phyloP scores from a whole-genome alignment of 805 yeast species.

The Wickerhamomyces bovis region DNA sequence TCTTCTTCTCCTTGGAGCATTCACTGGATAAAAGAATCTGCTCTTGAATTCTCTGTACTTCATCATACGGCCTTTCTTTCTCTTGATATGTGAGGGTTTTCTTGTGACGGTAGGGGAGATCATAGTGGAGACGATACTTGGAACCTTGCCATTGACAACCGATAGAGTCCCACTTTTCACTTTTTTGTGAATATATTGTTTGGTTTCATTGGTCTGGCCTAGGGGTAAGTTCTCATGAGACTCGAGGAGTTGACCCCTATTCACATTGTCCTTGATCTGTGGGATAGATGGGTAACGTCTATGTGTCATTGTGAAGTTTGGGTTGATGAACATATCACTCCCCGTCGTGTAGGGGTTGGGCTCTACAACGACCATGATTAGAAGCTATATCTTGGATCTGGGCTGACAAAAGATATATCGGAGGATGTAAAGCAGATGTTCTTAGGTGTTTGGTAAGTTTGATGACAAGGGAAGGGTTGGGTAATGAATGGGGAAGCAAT shows the following conservation, averaged over 20 bases:
- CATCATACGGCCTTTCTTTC: conserved; percentile 18
- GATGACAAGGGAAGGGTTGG: neutral
- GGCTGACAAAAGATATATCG: too few species aligned
- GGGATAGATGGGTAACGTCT: conserved; percentile 7
- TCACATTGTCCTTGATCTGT: conserved; percentile 6
- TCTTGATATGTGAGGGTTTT: conserved; percentile 10
- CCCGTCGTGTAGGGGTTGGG: conserved; percentile 1
- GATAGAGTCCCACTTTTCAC: neutral
- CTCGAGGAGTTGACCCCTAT: conserved; percentile 4
- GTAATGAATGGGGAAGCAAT: too few species aligned
- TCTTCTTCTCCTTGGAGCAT: conserved; percentile 17
- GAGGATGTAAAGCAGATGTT: too few species aligned
- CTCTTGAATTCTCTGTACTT: conserved; percentile 15
- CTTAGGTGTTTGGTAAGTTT: too few species aligned
- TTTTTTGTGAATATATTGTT: neutral
- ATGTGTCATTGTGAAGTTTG: neutral
- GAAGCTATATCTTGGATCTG: neutral
- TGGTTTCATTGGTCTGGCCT: neutral
- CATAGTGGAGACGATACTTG: conserved; percentile 17
- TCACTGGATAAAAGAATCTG: conserved; percentile 20
- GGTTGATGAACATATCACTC: neutral
- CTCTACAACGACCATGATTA: conserved; percentile 1
- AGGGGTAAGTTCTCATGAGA: neutral
- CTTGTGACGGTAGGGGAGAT: conserved; percentile 11
- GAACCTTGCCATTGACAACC: conserved; percentile 10